Conservation (phyloP, 352 stramenopile species). For the Pythium phragmitis region DNA sequence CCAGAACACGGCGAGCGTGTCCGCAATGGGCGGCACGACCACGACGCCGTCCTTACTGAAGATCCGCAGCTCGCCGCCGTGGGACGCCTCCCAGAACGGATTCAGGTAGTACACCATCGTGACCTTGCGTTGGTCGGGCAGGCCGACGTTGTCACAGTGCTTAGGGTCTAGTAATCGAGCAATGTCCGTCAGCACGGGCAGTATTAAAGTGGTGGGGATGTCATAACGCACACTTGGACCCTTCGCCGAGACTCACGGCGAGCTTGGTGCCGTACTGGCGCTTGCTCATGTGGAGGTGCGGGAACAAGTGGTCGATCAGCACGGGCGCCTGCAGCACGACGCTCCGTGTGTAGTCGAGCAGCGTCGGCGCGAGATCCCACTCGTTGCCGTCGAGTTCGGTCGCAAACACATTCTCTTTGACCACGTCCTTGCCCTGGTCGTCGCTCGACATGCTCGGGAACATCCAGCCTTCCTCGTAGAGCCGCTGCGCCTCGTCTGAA, state of each 20-base stretch:
- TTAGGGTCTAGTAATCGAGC: conserved; percentile 37
- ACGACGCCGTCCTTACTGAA: conserved; percentile 35
- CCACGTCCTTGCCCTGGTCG: conserved; percentile 37
- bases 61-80: conserved; percentile 58
- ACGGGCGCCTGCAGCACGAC: conserved; percentile 46
- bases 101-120: conserved; percentile 83
- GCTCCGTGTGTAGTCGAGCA: conserved; percentile 54
- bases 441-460: conserved; percentile 53
- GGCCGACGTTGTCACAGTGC: conserved; percentile 50
- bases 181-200: background rate
- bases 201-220: background rate
- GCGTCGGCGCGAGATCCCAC: conserved; percentile 46
- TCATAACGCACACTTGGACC: conserved; percentile 36
- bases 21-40: conserved; percentile 63
- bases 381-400: conserved; percentile 49
- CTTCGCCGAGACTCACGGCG: conserved; percentile 46
- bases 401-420: conserved; percentile 50
- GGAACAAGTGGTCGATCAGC: conserved; percentile 49
- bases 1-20: conserved; percentile 88
- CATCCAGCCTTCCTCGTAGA: conserved; percentile 50
- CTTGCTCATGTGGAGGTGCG: conserved; percentile 46
- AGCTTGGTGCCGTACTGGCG: conserved; percentile 49
- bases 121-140: conserved; percentile 57
- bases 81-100: conserved; percentile 46
- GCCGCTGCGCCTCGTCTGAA: conserved; percentile 37